phyloP scores from a whole-genome alignment of 441 rosid species.

The Capsella rubella region DNA sequence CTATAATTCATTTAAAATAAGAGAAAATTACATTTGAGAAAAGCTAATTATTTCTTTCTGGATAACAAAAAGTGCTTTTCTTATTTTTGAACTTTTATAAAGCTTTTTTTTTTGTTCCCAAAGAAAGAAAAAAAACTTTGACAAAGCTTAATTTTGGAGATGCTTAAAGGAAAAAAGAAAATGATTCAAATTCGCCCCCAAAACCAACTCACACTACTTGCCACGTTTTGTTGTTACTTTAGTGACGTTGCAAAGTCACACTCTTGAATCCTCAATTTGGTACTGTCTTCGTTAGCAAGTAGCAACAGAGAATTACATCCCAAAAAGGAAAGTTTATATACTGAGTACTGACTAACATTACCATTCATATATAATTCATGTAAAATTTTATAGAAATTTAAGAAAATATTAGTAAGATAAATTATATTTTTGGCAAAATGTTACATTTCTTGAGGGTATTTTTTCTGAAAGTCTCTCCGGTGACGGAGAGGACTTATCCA shows the following conservation, averaged over 20 bases:
- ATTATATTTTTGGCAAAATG: too few relatives aligned
- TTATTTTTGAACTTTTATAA: conserved; percentile 16
- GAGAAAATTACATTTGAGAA: neutral
- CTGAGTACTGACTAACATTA: too few relatives aligned
- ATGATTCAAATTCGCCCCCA: conserved; percentile 11
- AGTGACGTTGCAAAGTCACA: conserved; percentile 20
- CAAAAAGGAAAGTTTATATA: neutral
- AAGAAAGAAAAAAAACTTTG: neutral
- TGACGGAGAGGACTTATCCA: too few relatives aligned
- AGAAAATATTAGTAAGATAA: too few relatives aligned
- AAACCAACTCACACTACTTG: conserved; percentile 14
- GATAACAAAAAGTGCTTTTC: conserved; percentile 29
- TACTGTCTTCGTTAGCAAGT: neutral
- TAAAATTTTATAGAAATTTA: too few relatives aligned
- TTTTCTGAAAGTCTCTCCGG: too few relatives aligned
- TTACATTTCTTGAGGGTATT: too few relatives aligned
- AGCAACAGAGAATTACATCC: conserved; percentile 3
- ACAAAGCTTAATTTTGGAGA: conserved; percentile 19
- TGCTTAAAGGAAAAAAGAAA: conserved; percentile 22
- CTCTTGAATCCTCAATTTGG: neutral
- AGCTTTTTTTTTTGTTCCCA: neutral
- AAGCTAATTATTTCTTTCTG: conserved; percentile 8
- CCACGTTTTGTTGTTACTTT: conserved; percentile 10
- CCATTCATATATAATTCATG: too few relatives aligned
- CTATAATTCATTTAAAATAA: conserved; percentile 10